phyloP scores from a whole-genome alignment of 441 rosid genomes.

The Bocquillonia castaneifolia region DNA sequence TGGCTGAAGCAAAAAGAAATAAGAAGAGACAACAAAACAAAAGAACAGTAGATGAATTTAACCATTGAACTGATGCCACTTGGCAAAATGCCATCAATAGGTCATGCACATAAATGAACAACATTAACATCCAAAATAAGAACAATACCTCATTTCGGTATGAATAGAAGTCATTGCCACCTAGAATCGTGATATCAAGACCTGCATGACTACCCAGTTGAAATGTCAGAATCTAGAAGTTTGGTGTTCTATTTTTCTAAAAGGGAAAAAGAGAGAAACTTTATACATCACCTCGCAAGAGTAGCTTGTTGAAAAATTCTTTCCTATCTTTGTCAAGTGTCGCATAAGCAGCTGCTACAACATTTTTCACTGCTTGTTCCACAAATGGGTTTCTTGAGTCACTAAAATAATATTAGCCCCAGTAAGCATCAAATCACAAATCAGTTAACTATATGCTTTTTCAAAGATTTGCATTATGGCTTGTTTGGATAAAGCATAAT shows the following conservation, averaged over 20 bases:
- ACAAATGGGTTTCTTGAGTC: constrained; percentile 87
- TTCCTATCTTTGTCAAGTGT: constrained; percentile 43
- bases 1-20: too few relatives aligned
- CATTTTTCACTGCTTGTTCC: constrained; percentile 74
- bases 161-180: constrained; percentile 96
- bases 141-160: constrained; percentile 73
- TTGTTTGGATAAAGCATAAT: neutral
- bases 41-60: too few relatives aligned
- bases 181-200: constrained; percentile 81
- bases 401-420: constrained; percentile 44
- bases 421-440: neutral
- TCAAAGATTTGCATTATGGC: neutral
- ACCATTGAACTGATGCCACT: too few relatives aligned
- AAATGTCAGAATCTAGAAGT: constrained; percentile 26
- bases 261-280: neutral
- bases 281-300: constrained; percentile 62
- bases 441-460: constrained; percentile 8
- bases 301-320: constrained; percentile 56
- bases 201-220: constrained; percentile 48
- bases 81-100: too few relatives aligned
- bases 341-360: constrained; percentile 74
- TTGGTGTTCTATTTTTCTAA: neutral
- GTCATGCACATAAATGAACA: neutral
- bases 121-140: too few relatives aligned
- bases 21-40: too few relatives aligned